Conservation (phyloP, 1,139 yeast genomes). For the Saccharomyces hybrid region DNA sequence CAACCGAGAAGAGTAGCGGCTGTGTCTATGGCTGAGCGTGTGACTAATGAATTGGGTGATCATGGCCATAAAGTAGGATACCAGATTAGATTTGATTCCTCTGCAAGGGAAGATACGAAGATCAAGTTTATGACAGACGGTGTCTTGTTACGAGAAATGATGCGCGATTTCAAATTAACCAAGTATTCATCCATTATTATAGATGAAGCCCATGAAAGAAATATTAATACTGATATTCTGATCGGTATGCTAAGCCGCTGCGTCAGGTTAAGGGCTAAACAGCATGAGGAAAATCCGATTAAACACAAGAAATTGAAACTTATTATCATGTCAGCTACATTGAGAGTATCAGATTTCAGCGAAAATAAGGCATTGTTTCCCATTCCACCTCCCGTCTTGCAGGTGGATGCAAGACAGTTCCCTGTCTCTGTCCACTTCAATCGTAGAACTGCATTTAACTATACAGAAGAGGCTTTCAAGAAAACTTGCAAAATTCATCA, state of each 20-base stretch:
- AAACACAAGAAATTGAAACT: conserved; percentile 55
- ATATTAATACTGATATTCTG: conserved; percentile 88
- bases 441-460: conserved; percentile 66
- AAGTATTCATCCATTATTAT: conserved; percentile 83
- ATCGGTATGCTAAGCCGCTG: conserved; percentile 92
- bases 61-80: conserved; percentile 75
- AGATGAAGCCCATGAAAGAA: conserved; percentile 98
- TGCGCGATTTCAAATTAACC: conserved; percentile 69
- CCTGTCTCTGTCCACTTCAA: conserved; percentile 93
- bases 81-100: conserved; percentile 85
- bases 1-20: conserved; percentile 99
- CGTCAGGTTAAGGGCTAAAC: conserved; percentile 62
- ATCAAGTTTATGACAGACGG: conserved; percentile 98
- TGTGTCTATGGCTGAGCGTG: conserved; percentile 93
- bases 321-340: conserved; percentile 92
- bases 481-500: conserved; percentile 84
- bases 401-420: conserved; percentile 90
- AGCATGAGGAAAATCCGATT: conserved; percentile 41
- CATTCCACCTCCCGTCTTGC: conserved; percentile 80
- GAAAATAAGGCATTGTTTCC: conserved; percentile 67
- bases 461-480: conserved; percentile 77
- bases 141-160: conserved; percentile 85
- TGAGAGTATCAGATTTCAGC: conserved; percentile 86
- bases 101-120: conserved; percentile 61
- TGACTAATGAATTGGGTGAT: conserved; percentile 72